Conservation (phyloP, 441 rosid species). For the Sinapis alba region DNA sequence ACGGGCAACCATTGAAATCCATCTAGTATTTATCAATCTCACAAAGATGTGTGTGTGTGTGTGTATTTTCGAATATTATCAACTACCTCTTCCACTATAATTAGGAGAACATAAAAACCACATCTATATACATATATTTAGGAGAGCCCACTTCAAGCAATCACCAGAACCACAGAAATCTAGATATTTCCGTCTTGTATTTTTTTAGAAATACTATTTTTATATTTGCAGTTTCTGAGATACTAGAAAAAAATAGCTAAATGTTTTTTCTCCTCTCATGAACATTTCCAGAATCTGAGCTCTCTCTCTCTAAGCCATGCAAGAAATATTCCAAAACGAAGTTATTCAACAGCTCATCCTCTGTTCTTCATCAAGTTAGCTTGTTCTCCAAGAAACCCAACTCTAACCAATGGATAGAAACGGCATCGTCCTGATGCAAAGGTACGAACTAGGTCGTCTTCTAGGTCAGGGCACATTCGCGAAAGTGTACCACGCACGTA, state of each 20-base stretch:
- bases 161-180: constrained; percentile 25
- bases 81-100: constrained; percentile 15
- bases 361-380: constrained; percentile 5
- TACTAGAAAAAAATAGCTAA: background rate
- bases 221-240: constrained; percentile 6
- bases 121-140: background rate
- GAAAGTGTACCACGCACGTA: constrained; percentile 76
- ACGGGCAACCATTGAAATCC: background rate
- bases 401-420: constrained; percentile 58
- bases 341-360: constrained; percentile 1
- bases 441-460: constrained; percentile 69
- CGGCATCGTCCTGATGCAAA: constrained; percentile 56
- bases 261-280: background rate
- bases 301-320: constrained; percentile 3
- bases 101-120: constrained; percentile 11
- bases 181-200: background rate
- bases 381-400: background rate
- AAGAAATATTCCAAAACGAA: constrained; percentile 6
- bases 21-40: background rate
- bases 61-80: constrained; percentile 4
- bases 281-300: constrained; percentile 20
- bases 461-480: constrained; percentile 91
- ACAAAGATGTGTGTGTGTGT: background rate
- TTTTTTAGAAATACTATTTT: constrained; percentile 28
- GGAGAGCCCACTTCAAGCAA: constrained; percentile 12